A percentile compares a stretch with the other conserved stretches of the same genome.
Conservation (phyloP, 371 early-diverging fungal species). For the Zychaea mexicana region DNA sequence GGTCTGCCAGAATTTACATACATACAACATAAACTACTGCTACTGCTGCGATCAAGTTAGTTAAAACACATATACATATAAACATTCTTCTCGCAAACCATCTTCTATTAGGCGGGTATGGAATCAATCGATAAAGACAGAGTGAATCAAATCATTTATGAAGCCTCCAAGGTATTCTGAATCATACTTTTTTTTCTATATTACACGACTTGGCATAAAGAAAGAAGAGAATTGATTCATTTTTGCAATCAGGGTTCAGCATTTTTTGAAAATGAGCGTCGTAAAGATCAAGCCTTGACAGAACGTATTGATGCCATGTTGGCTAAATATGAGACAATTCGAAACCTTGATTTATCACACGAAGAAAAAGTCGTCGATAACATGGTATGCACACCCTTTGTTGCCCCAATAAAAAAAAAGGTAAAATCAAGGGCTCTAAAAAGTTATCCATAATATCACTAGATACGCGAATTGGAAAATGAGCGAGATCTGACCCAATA, state of each 20-base stretch:
- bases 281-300: slow-evolving; percentile 46
- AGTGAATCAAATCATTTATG: slow-evolving; percentile 58
- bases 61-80: too few species aligned
- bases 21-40: neutral
- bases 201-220: too few species aligned
- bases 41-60: too few species aligned
- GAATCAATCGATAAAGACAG: slow-evolving; percentile 43
- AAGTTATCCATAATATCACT: neutral
- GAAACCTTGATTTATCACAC: slow-evolving; percentile 38
- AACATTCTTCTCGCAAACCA: neutral
- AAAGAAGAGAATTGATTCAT: too few species aligned
- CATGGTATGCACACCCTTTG: slow-evolving; percentile 18
- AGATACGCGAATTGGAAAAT: slow-evolving; percentile 43
- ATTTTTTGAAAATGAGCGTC: slow-evolving; percentile 60
- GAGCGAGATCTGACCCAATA: slow-evolving; percentile 46
- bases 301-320: slow-evolving; percentile 48
- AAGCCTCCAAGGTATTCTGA: slow-evolving; percentile 56
- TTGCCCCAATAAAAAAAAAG: too few species aligned
- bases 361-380: slow-evolving; percentile 44
- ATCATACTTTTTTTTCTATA: neutral
- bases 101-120: slow-evolving; percentile 46
- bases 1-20: slow-evolving; percentile 13
- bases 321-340: slow-evolving; percentile 41
- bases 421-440: neutral
- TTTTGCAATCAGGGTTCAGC: slow-evolving; percentile 49